Percentiles rank a stretch among this genome's conserved stretches.
These are phyloP conservation scores for Takashimella koratensis DNA, from an alignment of 1,284 basidiomycete species.

Conservation along the genomic window DNA sequence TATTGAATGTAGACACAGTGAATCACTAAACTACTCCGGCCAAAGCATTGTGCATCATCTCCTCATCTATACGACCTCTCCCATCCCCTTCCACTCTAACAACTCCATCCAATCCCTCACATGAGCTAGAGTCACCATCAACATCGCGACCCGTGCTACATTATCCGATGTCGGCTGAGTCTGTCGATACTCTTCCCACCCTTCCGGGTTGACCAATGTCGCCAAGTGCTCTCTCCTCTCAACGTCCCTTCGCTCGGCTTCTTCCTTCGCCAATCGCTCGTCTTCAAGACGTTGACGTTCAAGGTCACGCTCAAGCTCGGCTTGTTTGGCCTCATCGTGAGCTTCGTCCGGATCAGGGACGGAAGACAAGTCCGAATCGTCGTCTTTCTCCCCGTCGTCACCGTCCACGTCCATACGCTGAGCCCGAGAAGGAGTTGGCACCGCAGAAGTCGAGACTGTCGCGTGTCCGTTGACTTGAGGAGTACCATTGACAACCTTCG, in stretches of 20 bases:
- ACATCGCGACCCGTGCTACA: neutral
- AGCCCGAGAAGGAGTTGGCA: no score
- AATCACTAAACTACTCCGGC: no score
- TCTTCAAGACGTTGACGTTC: neutral
- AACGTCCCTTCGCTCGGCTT: neutral
- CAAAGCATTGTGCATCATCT: no score
- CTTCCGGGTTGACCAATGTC: constrained; percentile 16
- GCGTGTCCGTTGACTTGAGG: no score
- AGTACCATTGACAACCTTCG: no score
- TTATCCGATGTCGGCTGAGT: no score
- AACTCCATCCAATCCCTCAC: constrained; percentile 31
- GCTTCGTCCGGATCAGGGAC: constrained; percentile 8
- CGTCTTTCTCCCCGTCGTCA: neutral
- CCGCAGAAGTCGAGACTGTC: no score
- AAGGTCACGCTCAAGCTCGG: no score
- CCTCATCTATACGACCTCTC: neutral
- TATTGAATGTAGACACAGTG: no score
- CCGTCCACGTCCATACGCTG: no score
- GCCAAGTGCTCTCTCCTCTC: constrained; percentile 16
- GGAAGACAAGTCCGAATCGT: constrained; percentile 17
- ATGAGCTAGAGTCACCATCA: no score
- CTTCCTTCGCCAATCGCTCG: neutral
- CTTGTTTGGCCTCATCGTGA: neutral
- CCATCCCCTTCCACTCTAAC: constrained; percentile 34
- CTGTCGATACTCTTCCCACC: no score